Percentiles rank a stretch among this genome's conserved stretches.
Conservation (phyloP, 306 rosid genomes). For the Vigna mungo region DNA sequence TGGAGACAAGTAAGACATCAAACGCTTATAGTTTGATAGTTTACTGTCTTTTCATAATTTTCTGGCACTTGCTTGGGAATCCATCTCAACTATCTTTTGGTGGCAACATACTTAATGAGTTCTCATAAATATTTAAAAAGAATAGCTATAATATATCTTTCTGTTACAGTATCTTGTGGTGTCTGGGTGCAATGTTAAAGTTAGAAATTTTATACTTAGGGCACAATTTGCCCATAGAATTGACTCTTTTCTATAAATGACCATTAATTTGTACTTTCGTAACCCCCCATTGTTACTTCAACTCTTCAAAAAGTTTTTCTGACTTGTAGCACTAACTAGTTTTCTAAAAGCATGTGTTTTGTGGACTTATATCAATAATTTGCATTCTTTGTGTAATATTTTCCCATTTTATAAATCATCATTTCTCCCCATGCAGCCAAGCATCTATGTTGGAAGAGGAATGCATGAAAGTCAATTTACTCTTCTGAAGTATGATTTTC, state of each 20-base stretch:
- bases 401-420: conserved; percentile 36
- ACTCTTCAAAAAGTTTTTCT: neutral
- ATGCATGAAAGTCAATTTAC: conserved; percentile 95
- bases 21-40: conserved; percentile 24
- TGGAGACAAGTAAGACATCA: neutral
- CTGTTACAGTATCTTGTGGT: conserved; percentile 3
- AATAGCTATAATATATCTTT: conserved; percentile 22
- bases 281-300: conserved; percentile 3
- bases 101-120: conserved; percentile 20
- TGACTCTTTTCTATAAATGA: conserved; percentile 11
- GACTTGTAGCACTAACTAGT: conserved; percentile 29
- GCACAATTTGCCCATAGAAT: neutral
- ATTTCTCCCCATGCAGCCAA: conserved; percentile 70
- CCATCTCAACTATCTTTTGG: conserved; percentile 12
- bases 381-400: conserved; percentile 30
- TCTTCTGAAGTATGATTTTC: conserved; percentile 78
- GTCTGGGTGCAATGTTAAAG: conserved; percentile 6
- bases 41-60: conserved; percentile 3
- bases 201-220: conserved; percentile 5
- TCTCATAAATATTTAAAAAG: conserved; percentile 3
- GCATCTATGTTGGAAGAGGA: conserved; percentile 95
- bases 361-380: conserved; percentile 28
- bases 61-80: conserved; percentile 3
- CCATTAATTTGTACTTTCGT: conserved; percentile 26
- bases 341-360: conserved; percentile 6